Evolutionary conservation across 2,329 filamentous ascomycete species (phyloP), one percentile per base, ranked within the genome.

Genomic region (Aspergillus fijiensis): DNA sequence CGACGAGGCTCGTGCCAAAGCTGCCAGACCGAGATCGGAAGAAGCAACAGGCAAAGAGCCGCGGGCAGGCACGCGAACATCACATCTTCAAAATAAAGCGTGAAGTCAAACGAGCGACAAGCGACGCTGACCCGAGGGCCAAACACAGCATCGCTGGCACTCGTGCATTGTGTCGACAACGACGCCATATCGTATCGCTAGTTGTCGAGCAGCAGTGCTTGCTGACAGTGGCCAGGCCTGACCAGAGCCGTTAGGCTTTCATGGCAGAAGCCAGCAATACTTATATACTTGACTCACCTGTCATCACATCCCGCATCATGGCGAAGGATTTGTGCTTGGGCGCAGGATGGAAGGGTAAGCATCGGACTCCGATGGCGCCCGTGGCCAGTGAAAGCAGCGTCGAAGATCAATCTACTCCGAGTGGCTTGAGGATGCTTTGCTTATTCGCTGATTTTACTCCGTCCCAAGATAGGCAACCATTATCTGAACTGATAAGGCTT

Each of bases 161-260:
- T 16, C 14, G 50, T 16, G 12, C 25, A 52, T 90, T 35, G 74
- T 88, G 39, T 9, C 16, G 39, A 16, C 14, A 45, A 6, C 6
- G n/a, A 45, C 14, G 39, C 39, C 39, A 45, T 45, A 7, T 7
- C 7, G 1, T 9, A 14, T 42, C 6, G 2, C 2, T 42, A 11
- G 33, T 11, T 35, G 33, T 35, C 14, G 9, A 35, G 12, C 33
- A 16, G 33, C 33, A 12, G 33, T 2, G 11, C 12, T 35, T 35
- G 33, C 33, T 35, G 33, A 35, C 14, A 35, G 27, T 29, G 1
- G 7, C 7, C 27, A 29, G 6, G 27, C 5, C 33, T 35, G 33
- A 35, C 33, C 12, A 35, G 33, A 35, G 16, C 11, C 12, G 2
- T 16, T 35, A 16, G 6, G 33, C 33, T 35, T 45, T 9, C 39